Evolutionary conservation across 1,284 basidiomycete species (phyloP), one percentile per base, ranked within the genome.

Genomic region (Ustilago tritici): DNA sequence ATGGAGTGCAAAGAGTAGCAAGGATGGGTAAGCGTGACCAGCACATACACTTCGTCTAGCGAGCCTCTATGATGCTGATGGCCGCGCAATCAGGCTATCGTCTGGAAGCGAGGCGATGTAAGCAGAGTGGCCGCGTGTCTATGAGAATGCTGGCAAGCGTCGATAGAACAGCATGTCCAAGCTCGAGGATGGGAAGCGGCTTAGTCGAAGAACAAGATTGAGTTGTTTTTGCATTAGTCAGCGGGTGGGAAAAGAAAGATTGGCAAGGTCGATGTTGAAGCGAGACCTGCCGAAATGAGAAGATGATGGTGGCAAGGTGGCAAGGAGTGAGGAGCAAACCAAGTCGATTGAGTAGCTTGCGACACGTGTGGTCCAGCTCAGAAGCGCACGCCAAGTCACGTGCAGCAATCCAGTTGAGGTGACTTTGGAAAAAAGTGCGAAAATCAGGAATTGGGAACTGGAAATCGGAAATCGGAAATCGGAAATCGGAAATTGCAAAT

Each of bases 31-130:
- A 36, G 28, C 43, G 61, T 54, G 57, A 43, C 60, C 70, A 72
- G 65, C 65, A 64, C 70, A 72, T 72, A 40, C 65, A 65, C 36
- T 28, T 43, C n/a, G 43, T 46, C n/a, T 55, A 52, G 41, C 58
- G 31, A 36, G 55, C 40, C 47, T 56, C 31, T 38, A 38, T 31
- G 36, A n/a, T 38, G 59, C 59, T 15, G 50, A 54, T 10, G 11
- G 15, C 59, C 50, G 17, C 14, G 31, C 59, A n/a, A n/a, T 17
- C 43, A 49, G 56, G 31, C 28, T 49, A 28, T 28, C 12, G 43
- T 6, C 46, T 58, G 41, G 17, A 10, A 17, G 40, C 9, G 41
- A 17, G 17, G 17, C 41, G 41, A 4, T n/a, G 43, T 35, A 12
- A 28, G 43, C 34, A 6, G 43, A 10, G 32, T n/a, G 58, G 12